Evolutionary conservation across 164 flowering plant species (phyloP), one percentile per base, ranked within the genome.

Genomic region (Saururus chinensis): DNA sequence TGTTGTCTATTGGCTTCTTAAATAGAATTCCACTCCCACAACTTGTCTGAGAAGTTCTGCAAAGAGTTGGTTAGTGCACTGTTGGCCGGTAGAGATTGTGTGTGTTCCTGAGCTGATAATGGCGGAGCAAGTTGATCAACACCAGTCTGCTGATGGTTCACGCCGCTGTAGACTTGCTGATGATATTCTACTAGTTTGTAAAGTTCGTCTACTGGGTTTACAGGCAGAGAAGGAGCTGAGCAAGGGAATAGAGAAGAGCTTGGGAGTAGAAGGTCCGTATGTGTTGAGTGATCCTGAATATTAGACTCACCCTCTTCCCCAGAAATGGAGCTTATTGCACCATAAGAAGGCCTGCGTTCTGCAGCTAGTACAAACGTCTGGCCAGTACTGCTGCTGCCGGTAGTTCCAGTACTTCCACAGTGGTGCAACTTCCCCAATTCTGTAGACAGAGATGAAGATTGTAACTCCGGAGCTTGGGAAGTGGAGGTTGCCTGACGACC

Each of bases 1-100:
- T 4, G 49, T 1, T 4, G 49, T 71, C 73, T 77, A 64, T 56
- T 69, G 41, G 75, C 68, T 19, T 76, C 86, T 2, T 81, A 76
- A 55, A 80, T 70, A 22, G 80, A 73, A 68, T 78, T 84, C 95
- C 90, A 87, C 40, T 83, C 90, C 95, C 95, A 85, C 21, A 84
- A 63, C 53, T 80, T 76, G 58, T 84, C 86, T 0, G 82, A 70
- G 69, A 76, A 73, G 14, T 72, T 61, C n/a, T 74, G 75, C 60
- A 72, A 64, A 25, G 72, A 59, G 60, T 57, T 40, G 8, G 78
- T 64, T 1, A 66, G 51, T 20, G 65, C 49, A 69, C 53, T 77
- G 64, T 73, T 64, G 4, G 69, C 51, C 5, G 70, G 55, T 26
- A 45, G 62, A 0, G 59, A 57, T 58, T 69, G 74, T 41, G 69